These are phyloP conservation scores for Thalassiosira mediterranea DNA, from an alignment of 352 stramenopile species.

Conservation along the genomic window DNA sequence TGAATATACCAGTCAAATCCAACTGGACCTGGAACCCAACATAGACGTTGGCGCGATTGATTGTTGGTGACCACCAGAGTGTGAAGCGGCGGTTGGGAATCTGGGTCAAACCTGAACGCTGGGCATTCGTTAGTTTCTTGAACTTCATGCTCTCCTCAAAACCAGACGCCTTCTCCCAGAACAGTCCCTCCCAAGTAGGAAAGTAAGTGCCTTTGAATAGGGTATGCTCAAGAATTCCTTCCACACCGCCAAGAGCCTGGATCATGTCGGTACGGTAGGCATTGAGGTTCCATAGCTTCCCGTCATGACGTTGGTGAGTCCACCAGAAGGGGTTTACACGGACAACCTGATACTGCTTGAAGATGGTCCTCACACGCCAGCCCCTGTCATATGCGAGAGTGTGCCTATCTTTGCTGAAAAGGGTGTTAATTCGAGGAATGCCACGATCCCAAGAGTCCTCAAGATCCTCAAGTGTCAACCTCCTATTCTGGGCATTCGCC, in stretches of 20 bases:
- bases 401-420: conserved; percentile 94
- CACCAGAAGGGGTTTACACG: conserved; percentile 99
- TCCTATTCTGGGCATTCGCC: conserved; percentile 97
- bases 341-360: conserved; percentile 98
- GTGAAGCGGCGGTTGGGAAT: conserved; percentile 99
- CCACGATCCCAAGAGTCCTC: conserved; percentile 99
- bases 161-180: conserved; percentile 99
- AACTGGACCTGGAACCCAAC: conserved; percentile 99
- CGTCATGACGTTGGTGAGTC: conserved; percentile 97
- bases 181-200: conserved; percentile 99
- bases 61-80: conserved; percentile 99
- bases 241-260: conserved; percentile 97
- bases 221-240: conserved; percentile 99
- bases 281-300: conserved; percentile 99
- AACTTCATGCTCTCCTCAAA: conserved; percentile 90
- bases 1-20: conserved; percentile 99
- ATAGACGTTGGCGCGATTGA: conserved; percentile 99
- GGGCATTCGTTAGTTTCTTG: conserved; percentile 99
- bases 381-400: conserved; percentile 99
- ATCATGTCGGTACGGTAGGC: conserved; percentile 99
- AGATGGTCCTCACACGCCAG: conserved; percentile 97
- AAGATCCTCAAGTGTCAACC: conserved; percentile 98
- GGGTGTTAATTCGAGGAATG: conserved; percentile 89
- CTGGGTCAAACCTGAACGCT: conserved; percentile 99
- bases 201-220: conserved; percentile 99